Conservation (phyloP, 2,329 filamentous ascomycete species). For the Aspergillus pseudonomiae region DNA sequence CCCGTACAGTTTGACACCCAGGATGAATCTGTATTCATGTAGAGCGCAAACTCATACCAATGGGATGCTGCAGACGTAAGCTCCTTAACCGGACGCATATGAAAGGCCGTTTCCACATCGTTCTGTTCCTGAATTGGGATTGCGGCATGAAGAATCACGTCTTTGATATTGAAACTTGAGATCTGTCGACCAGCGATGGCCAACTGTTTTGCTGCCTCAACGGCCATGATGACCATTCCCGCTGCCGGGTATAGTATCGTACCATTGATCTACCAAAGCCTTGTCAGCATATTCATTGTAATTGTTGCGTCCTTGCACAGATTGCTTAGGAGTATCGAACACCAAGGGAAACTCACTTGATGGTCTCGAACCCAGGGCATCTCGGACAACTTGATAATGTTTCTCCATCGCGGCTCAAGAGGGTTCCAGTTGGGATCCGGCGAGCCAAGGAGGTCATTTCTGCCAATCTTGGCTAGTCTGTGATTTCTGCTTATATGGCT, state of each 20-base stretch:
- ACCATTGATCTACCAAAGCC: background rate
- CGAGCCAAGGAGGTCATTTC: background rate
- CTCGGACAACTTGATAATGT: background rate
- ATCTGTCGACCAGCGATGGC: background rate
- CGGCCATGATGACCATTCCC: background rate
- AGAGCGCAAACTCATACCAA: constrained; percentile 13
- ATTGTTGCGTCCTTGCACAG: background rate
- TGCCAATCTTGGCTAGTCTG: background rate
- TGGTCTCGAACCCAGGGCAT: background rate
- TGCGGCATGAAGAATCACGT: constrained; percentile 7
- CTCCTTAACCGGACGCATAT: background rate
- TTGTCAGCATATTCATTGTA: background rate
- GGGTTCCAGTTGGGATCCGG: background rate
- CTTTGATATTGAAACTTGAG: constrained; percentile 6
- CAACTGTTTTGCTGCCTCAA: constrained; percentile 1
- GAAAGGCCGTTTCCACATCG: background rate
- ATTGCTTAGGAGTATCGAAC: too few relatives aligned
- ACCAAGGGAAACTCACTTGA: background rate
- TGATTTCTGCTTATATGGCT: background rate
- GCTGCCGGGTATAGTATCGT: background rate
- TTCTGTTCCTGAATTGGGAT: background rate
- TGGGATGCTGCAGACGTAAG: constrained; percentile 1
- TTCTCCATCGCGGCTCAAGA: background rate
- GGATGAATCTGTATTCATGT: background rate
- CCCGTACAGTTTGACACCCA: constrained; percentile 14